Percentiles rank a stretch among this genome's conserved stretches.
Conservation (phyloP, 2,329 filamentous ascomycete species). For the Clarireedia sp. region DNA sequence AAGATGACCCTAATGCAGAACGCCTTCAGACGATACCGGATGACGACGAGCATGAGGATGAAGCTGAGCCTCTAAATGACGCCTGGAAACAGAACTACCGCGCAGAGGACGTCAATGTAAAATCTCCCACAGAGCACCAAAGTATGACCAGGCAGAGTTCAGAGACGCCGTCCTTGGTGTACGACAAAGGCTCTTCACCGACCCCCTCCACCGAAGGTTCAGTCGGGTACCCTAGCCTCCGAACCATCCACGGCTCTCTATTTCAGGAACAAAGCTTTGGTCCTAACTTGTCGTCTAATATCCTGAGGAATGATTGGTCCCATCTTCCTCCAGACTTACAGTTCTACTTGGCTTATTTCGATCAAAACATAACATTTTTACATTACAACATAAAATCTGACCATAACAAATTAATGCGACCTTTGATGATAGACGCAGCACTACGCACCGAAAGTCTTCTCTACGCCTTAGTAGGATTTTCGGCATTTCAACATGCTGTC, state of each 20-base stretch:
- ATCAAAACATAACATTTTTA: conserved; percentile 67
- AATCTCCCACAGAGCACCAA: conserved; percentile 32
- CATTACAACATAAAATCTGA: conserved; percentile 77
- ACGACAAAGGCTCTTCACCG: conserved; percentile 45
- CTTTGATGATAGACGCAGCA: conserved; percentile 63
- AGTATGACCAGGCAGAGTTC: conserved; percentile 39
- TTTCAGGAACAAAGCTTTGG: conserved; percentile 22
- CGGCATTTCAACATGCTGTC: conserved; percentile 77
- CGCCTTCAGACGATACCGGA: conserved; percentile 48
- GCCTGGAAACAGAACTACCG: neutral
- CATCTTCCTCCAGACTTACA: conserved; percentile 62
- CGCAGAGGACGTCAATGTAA: conserved; percentile 24
- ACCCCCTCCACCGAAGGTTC: conserved; percentile 40
- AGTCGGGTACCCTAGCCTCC: conserved; percentile 21
- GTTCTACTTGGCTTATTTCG: conserved; percentile 72
- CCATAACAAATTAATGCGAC: conserved; percentile 63
- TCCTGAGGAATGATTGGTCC: conserved; percentile 39
- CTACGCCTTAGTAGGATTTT: conserved; percentile 80
- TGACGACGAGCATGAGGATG: conserved; percentile 37
- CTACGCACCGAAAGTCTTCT: conserved; percentile 72
- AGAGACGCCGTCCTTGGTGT: conserved; percentile 46
- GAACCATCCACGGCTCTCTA: conserved; percentile 10
- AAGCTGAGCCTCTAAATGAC: conserved; percentile 9
- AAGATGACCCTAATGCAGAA: conserved; percentile 37
- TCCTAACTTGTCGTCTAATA: conserved; percentile 17